Evolutionary conservation across 192 early-diverging fungal species (phyloP).

Genomic region (Linderina pennispora): DNA sequence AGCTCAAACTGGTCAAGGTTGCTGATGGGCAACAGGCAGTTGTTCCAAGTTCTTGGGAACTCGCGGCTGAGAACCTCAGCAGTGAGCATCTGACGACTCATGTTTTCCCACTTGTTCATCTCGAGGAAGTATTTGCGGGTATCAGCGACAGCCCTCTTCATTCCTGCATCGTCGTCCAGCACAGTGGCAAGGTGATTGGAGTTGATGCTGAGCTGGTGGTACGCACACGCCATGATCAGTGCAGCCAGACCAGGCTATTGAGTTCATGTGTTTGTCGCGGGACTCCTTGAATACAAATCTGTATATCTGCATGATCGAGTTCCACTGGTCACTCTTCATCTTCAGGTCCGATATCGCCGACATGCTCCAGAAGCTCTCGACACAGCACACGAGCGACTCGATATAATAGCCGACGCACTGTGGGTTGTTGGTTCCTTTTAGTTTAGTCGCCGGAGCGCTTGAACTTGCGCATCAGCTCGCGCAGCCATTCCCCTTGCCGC

Average conservation of each 20-base stretch:
- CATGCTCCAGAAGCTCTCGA: slow-evolving; percentile 42
- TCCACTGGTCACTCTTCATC: no score
- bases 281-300: slow-evolving; percentile 14
- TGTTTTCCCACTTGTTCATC: slow-evolving; percentile 22
- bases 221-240: slow-evolving; percentile 16
- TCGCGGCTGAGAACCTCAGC: slow-evolving; percentile 12
- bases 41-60: slow-evolving; percentile 34
- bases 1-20: slow-evolving; percentile 15
- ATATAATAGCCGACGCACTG: slow-evolving; percentile 33
- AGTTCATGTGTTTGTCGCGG: no score
- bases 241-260: slow-evolving; percentile 12
- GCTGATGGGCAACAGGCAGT: slow-evolving; percentile 11
- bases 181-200: slow-evolving; percentile 5
- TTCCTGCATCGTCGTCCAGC: slow-evolving; percentile 9
- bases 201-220: slow-evolving; percentile 42
- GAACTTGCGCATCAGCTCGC: slow-evolving; percentile 22
- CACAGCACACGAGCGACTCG: slow-evolving; percentile 41
- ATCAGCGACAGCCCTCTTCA: slow-evolving; percentile 3
- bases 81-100: slow-evolving; percentile 9
- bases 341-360: no score
- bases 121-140: slow-evolving; percentile 10
- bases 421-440: no score
- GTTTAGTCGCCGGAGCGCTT: slow-evolving; percentile 42
- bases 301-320: slow-evolving; percentile 36
- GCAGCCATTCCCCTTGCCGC: slow-evolving; percentile 20